Base-by-base conservation (phyloP, 345 rosid genomes). In the Gossypium arboreum region DNA sequence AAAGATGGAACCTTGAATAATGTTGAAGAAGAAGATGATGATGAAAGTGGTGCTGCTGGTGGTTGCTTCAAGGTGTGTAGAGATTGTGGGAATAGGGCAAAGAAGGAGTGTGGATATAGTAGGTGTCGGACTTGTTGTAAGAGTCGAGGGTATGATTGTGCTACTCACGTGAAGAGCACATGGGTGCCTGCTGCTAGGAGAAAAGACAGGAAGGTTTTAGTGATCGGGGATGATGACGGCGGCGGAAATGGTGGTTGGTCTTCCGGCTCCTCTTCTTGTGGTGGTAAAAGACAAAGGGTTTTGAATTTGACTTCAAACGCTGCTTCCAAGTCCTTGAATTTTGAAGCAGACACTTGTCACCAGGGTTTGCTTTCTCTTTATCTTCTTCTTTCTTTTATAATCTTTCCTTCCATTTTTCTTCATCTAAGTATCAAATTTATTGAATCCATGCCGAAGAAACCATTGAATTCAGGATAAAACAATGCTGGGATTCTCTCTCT, bases 71-170 rank as follows among this genome's bases (percentile, higher is more conserved):
- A 85, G 79, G 96, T 74, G 25, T 93, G 98, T 27, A 84, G 80
- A 74, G 98, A 93, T 54, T 93, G 97, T 52, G 94, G 94, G 10
- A 89, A 93, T 80, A 82, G 93, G 79, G 97, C 97, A 0, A 93
- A 91, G 82, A 93, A 87, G 73, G 98, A 88, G 81, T 93, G 98
- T 51, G 73, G 77, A 34, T 87, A 78, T 75, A 85, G 83, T 60
- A 80, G 93, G 76, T 91, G 98, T 57, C 84, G 98, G 75, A 91
- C 94, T 80, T 93, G 98, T 74, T 93, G 98, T 77, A 93, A 90
- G 85, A 83, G 82, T 74, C 78, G 87, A 79, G 97, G 92, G 8
- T 89, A 81, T 68, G 86, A 84, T 16, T 93, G 97, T 77, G 54
- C 85, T 43, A 89, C 98, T 78, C 98, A 93, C 84, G 75, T 91